Base-by-base conservation (phyloP, 495 filamentous ascomycete genomes). In the Melanomma pulvis-pyrius region DNA sequence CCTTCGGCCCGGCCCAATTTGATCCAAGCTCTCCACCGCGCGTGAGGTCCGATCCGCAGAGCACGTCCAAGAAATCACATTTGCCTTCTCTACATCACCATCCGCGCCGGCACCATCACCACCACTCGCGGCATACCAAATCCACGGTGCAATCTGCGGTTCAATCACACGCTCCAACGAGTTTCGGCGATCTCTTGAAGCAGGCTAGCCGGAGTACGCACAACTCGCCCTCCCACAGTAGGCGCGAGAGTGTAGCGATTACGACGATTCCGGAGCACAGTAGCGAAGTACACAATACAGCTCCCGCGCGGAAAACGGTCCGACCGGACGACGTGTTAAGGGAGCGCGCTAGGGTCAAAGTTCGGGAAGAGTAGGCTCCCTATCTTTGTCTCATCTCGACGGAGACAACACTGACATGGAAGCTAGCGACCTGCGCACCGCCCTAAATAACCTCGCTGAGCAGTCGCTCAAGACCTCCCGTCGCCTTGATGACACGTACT, bases 401-500 rank as follows among this genome's bases (percentile, higher is more conserved):
- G 4, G 41, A 30, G 46, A 41, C 28, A 17, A 34, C 44, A 17
- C 32, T 67, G 41, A 61, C 48, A 61, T 59, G 59, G 57, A 32
- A 3, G 17, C 28, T 24, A 78, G 74, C 21, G 72, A 74, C 34
- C 71, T 79, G 22, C 71, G 64, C 17, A 61, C 51, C 8, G 72
- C 73, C 24, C 73, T 79, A 7, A 51, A 72, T 65, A 70, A 67
- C 65, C 79, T 77, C 65, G 76, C 64, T 50, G 76, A 66, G 61
- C 69, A 67, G 58, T 79, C 66, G 65, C 80, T 75, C 46, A 82
- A 83, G 36, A 86, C 86, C 2, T 94, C 87, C 21, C 83, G 85
- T 65, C 84, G 84, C 48, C 83, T 97, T n/a, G 91, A 96, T 72
- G 88, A 90, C 69, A 92, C 89, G 0, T 96, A 96, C 78, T 92